phyloP scores from a whole-genome alignment of 352 stramenopile species.

The Pythium angustatum region DNA sequence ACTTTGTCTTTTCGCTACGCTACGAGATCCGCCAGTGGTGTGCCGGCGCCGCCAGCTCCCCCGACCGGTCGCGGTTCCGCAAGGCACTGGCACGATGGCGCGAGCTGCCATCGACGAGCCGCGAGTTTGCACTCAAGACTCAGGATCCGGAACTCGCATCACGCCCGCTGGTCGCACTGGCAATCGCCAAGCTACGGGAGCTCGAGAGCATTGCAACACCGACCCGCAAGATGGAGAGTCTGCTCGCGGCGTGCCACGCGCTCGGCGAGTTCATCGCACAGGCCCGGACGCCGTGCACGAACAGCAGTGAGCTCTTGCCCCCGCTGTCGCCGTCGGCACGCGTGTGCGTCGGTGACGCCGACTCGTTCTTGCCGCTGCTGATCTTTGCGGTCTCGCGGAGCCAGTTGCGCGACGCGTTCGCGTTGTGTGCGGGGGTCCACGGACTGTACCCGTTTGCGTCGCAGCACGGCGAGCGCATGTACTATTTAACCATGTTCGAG shows the following conservation, averaged over 20 bases:
- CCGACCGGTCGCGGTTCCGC: conserved; percentile 12
- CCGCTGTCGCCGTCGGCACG: conserved; percentile 22
- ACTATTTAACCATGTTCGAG: conserved; percentile 55
- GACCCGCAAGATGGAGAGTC: conserved; percentile 31
- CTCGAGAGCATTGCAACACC: conserved; percentile 30
- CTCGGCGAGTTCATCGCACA: conserved; percentile 32
- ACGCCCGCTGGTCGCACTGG: conserved; percentile 13
- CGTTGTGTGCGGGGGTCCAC: conserved; percentile 30
- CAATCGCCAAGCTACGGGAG: conserved; percentile 25
- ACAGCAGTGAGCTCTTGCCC: not conserved
- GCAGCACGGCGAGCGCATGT: conserved; percentile 36
- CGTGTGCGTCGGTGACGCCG: conserved; percentile 31
- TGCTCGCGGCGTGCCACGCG: conserved; percentile 36
- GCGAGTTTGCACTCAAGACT: conserved; percentile 19
- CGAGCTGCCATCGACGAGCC: conserved; percentile 21
- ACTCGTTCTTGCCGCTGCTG: conserved; percentile 44
- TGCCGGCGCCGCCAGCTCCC: not conserved
- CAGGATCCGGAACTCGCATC: not conserved
- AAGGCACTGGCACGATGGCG: conserved; percentile 24
- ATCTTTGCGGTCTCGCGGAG: conserved; percentile 41
- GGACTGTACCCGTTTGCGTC: conserved; percentile 36
- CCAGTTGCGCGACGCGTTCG: conserved; percentile 26
- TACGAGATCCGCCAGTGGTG: conserved; percentile 31
- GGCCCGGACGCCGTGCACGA: not conserved
- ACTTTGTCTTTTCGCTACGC: conserved; percentile 30